A percentile compares a stretch with the other conserved stretches of the same genome.
These are phyloP conservation scores for Heliocybe sulcata DNA, from an alignment of 1,284 basidiomycete species.

Conservation along the genomic window DNA sequence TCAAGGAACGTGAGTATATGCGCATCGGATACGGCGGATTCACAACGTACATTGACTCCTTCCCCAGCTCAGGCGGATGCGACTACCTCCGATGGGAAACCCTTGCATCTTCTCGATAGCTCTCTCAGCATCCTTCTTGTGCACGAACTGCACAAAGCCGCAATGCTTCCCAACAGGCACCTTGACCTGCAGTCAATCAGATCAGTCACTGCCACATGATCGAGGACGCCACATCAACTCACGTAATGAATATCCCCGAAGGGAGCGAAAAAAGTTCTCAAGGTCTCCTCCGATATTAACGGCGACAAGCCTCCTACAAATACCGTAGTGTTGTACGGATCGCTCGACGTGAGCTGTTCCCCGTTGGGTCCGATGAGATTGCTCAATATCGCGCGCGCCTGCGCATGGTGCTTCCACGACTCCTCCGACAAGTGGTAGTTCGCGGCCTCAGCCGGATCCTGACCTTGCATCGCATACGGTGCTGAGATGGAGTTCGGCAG, in stretches of 20 bases:
- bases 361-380: slow-evolving; percentile 79
- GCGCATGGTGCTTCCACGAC: slow-evolving; percentile 76
- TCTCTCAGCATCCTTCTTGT: slow-evolving; percentile 85
- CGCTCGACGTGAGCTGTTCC: slow-evolving; percentile 76
- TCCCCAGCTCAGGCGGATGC: slow-evolving; percentile 90
- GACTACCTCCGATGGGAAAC: slow-evolving; percentile 86
- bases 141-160: slow-evolving; percentile 92
- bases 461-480: slow-evolving; percentile 25
- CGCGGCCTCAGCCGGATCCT: slow-evolving; percentile 33
- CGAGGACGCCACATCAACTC: slow-evolving; percentile 8
- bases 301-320: slow-evolving; percentile 87
- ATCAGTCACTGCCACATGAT: slow-evolving; percentile 8
- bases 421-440: slow-evolving; percentile 60
- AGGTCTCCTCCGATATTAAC: slow-evolving; percentile 80
- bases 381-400: slow-evolving; percentile 70
- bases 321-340: slow-evolving; percentile 89
- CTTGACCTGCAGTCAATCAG: slow-evolving; percentile 58
- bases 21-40: background rate
- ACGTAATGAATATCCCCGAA: slow-evolving; percentile 93
- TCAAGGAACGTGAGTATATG: slow-evolving; percentile 6
- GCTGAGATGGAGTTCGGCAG: slow-evolving; percentile 30
- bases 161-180: slow-evolving; percentile 94
- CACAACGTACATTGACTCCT: slow-evolving; percentile 73
- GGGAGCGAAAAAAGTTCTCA: slow-evolving; percentile 82
- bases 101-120: slow-evolving; percentile 97